phyloP scores from a whole-genome alignment of 2,329 filamentous ascomycete species.

The Trichoderma lentiforme region DNA sequence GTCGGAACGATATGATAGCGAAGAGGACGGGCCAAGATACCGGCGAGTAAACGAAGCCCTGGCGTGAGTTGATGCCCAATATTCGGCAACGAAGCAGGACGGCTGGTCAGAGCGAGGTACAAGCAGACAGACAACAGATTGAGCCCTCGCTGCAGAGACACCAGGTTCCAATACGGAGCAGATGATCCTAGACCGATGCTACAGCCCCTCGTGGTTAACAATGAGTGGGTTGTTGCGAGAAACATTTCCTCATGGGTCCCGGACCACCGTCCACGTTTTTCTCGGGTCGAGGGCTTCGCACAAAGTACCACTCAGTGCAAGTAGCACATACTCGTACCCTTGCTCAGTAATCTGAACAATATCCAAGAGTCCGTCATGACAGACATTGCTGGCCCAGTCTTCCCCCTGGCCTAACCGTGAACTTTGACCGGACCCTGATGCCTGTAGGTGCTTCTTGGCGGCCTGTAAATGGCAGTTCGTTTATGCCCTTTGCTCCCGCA shows the following conservation, averaged over 20 bases:
- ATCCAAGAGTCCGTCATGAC: not conserved
- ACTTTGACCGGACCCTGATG: not conserved
- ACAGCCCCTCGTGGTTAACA: conserved; percentile 6
- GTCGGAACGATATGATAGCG: not conserved
- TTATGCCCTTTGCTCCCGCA: not conserved
- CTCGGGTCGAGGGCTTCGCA: not conserved
- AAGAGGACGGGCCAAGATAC: not conserved
- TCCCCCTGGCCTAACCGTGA: not conserved
- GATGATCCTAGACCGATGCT: not conserved
- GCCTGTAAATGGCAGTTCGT: conserved; percentile 8
- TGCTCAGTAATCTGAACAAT: not conserved
- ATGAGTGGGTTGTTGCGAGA: not conserved
- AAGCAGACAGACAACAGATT: not conserved
- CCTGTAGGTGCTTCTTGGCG: not conserved
- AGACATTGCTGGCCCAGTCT: not conserved
- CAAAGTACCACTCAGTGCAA: not conserved
- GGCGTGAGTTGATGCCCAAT: conserved; percentile 3
- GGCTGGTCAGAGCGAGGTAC: not conserved
- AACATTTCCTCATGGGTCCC: not conserved
- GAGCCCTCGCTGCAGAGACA: not conserved
- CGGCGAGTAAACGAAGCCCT: not conserved
- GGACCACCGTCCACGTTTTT: conserved; percentile 14
- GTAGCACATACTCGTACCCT: conserved; percentile 4
- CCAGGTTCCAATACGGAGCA: not conserved
- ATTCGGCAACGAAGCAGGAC: not conserved